A percentile compares a stretch with the other conserved stretches of the same genome.
Evolutionary conservation across 208 protist species (phyloP).

Genomic region (Acanthamoeba rhysodes): DNA sequence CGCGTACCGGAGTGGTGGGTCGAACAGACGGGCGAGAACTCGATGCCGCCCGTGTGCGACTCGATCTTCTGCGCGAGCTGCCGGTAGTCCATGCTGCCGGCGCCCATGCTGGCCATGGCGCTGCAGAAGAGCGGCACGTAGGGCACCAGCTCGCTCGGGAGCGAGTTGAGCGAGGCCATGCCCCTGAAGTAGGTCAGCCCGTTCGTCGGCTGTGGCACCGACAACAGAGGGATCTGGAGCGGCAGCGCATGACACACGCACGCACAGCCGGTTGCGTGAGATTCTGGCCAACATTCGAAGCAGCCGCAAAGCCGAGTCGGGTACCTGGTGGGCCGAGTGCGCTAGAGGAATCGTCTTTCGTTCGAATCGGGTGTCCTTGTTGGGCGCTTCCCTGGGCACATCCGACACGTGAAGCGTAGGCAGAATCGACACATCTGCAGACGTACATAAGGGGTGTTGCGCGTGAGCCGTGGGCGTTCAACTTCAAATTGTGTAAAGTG

Average conservation of each 20-base stretch:
- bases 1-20: conserved; percentile 58
- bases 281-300: too few relatives aligned
- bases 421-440: conserved; percentile 40
- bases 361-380: conserved; percentile 43
- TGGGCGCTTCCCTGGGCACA: conserved; percentile 55
- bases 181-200: conserved; percentile 71
- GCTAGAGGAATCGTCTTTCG: conserved; percentile 9
- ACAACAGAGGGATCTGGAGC: conserved; percentile 8
- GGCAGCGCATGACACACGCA: neutral
- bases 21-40: conserved; percentile 31
- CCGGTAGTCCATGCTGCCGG: conserved; percentile 65
- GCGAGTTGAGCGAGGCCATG: neutral
- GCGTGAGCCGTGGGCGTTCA: too few relatives aligned
- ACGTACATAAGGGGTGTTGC: too few relatives aligned
- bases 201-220: conserved; percentile 73
- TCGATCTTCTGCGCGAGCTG: conserved; percentile 74
- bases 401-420: conserved; percentile 69
- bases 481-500: too few relatives aligned
- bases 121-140: conserved; percentile 73
- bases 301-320: neutral
- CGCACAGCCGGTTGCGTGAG: neutral
- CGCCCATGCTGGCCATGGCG: conserved; percentile 69
- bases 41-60: conserved; percentile 74
- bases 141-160: conserved; percentile 64
- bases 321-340: neutral